A percentile compares a stretch with the other conserved stretches of the same genome.
Conservation (phyloP, 2,329 filamentous ascomycete genomes). For the Thelonectria rubi region DNA sequence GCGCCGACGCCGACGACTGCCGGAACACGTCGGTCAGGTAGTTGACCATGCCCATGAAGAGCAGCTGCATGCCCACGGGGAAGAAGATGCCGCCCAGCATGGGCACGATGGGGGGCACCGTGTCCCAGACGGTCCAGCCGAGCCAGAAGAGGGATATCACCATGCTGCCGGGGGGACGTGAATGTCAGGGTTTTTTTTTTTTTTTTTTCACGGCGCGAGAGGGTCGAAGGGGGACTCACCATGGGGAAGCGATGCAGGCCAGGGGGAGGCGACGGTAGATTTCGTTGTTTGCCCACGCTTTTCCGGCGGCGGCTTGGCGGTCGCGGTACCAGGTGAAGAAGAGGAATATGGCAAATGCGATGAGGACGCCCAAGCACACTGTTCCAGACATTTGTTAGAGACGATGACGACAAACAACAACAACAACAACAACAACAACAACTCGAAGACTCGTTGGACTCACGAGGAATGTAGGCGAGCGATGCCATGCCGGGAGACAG, state of each 20-base stretch:
- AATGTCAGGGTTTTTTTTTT: slow-evolving; percentile 43
- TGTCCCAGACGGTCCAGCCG: slow-evolving; percentile 62
- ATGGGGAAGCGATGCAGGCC: slow-evolving; percentile 68
- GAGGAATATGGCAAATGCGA: slow-evolving; percentile 37
- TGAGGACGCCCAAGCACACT: slow-evolving; percentile 42
- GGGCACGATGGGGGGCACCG: slow-evolving; percentile 46
- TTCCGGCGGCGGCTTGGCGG: slow-evolving; percentile 37
- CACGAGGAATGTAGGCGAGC: slow-evolving; percentile 59
- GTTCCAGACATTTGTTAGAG: not conserved
- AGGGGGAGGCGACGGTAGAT: slow-evolving; percentile 51
- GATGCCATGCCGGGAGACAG: slow-evolving; percentile 57
- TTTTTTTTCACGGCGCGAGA: too few relatives aligned
- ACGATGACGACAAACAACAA: slow-evolving; percentile 30
- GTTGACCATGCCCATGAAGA: slow-evolving; percentile 50
- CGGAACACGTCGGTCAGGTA: slow-evolving; percentile 48
- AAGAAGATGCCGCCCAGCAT: slow-evolving; percentile 56
- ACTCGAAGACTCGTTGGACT: slow-evolving; percentile 37
- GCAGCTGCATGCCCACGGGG: slow-evolving; percentile 46
- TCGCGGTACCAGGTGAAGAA: slow-evolving; percentile 44
- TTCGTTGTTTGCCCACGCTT: slow-evolving; percentile 45
- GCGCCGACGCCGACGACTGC: slow-evolving; percentile 48
- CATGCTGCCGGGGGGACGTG: slow-evolving; percentile 46
- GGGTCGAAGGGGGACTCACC: slow-evolving; percentile 54
- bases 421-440: too few relatives aligned
- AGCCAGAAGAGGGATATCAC: slow-evolving; percentile 68